Conservation (phyloP, 345 rosid species). For the Hibiscus trionum region DNA sequence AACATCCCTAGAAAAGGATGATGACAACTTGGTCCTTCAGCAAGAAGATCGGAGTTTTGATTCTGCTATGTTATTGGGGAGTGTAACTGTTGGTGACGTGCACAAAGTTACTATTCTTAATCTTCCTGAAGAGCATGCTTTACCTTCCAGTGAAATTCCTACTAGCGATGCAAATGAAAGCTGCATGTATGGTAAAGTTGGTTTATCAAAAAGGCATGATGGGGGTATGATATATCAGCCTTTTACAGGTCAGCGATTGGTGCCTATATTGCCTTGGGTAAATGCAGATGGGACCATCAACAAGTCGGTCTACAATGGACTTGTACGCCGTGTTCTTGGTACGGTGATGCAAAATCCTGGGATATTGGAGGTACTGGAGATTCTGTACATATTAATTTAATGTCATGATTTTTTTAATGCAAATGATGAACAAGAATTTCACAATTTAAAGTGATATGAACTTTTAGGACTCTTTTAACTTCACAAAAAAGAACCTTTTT, state of each 20-base stretch:
- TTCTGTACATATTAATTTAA: slow-evolving; percentile 1
- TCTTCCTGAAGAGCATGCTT: slow-evolving; percentile 56
- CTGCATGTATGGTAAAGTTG: slow-evolving; percentile 17
- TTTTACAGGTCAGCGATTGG: slow-evolving; percentile 26
- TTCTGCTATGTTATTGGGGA: slow-evolving; percentile 23
- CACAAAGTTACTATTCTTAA: slow-evolving; percentile 88
- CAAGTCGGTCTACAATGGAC: slow-evolving; percentile 56
- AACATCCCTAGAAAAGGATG: slow-evolving; percentile 28
- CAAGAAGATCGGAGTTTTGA: slow-evolving; percentile 23
- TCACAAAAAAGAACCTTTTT: background rate
- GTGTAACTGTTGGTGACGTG: slow-evolving; percentile 26
- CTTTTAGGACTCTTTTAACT: background rate
- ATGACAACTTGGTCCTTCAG: slow-evolving; percentile 14
- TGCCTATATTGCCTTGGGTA: slow-evolving; percentile 83
- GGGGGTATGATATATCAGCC: slow-evolving; percentile 16
- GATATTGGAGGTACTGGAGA: slow-evolving; percentile 58
- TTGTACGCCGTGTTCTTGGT: slow-evolving; percentile 74
- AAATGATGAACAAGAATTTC: background rate
- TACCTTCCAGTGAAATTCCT: slow-evolving; percentile 23
- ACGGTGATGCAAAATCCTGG: slow-evolving; percentile 88
- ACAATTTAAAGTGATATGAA: background rate
- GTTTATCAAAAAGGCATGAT: slow-evolving; percentile 15
- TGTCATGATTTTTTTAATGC: background rate
- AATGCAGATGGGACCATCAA: slow-evolving; percentile 86
- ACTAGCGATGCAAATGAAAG: slow-evolving; percentile 24